phyloP scores from a whole-genome alignment of 257 asterid species.

The Solanum clarkiae region DNA sequence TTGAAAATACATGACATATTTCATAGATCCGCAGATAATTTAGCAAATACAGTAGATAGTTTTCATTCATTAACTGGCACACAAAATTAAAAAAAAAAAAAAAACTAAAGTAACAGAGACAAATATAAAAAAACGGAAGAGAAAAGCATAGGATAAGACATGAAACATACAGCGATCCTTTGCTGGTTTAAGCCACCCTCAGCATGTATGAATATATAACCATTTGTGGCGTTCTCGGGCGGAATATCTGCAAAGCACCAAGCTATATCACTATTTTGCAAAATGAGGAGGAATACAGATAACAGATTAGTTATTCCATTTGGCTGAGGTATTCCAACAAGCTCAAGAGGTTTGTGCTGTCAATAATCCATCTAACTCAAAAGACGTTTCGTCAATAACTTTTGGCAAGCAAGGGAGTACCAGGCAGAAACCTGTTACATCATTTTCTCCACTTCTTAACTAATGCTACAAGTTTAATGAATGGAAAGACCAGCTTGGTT shows the following conservation, averaged over 20 bases:
- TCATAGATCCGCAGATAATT: not conserved
- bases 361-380: not conserved
- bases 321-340: not conserved
- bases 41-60: not conserved
- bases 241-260: conserved; percentile 56
- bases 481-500: not conserved
- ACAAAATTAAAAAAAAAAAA: not conserved
- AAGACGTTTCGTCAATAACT: not conserved
- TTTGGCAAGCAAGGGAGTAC: not conserved
- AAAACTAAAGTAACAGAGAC: not conserved
- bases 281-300: not conserved
- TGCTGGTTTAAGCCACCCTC: conserved; percentile 99
- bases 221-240: conserved; percentile 65
- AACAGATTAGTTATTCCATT: not conserved
- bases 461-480: not conserved
- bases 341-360: not conserved
- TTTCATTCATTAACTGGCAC: not conserved
- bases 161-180: conserved; percentile 77
- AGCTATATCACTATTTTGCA: not conserved
- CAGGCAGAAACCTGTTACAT: not conserved
- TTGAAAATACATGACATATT: not conserved
- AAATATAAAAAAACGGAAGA: not conserved
- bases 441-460: not conserved
- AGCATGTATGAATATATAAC: conserved; percentile 92
- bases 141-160: not conserved